Evolutionary conservation across 768 basidiomycete species (phyloP).

Genomic region (Leucogyrophana mollusca): DNA sequence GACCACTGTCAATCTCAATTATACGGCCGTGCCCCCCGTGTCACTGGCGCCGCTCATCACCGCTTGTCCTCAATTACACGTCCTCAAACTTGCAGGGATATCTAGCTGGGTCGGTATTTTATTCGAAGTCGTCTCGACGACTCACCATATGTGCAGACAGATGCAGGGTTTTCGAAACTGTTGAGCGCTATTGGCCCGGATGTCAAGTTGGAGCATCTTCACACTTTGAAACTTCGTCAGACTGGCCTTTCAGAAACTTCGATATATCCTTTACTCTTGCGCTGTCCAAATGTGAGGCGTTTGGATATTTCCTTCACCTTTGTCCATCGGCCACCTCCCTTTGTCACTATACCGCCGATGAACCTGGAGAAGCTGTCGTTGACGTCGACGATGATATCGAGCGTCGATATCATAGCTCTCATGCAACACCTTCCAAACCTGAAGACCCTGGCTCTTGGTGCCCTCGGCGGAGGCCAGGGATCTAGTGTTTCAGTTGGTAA

Average conservation of each 20-base stretch:
- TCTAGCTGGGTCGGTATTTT: conserved; percentile 51
- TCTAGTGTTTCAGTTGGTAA: conserved; percentile 44
- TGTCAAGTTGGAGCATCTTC: conserved; percentile 39
- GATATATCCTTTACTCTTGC: conserved; percentile 37
- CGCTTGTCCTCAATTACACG: conserved; percentile 42
- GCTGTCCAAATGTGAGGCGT: conserved; percentile 50
- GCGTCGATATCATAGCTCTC: conserved; percentile 38
- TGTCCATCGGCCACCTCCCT: conserved; percentile 37
- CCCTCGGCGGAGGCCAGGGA: conserved; percentile 50
- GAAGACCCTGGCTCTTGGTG: conserved; percentile 53
- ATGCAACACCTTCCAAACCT: conserved; percentile 41
- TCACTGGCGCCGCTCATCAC: conserved; percentile 43
- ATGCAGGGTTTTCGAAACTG: conserved; percentile 51
- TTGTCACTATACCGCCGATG: conserved; percentile 1
- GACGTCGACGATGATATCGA: conserved; percentile 50
- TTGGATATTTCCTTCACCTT: conserved; percentile 68
- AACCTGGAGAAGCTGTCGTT: conserved; percentile 61
- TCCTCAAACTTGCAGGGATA: conserved; percentile 63
- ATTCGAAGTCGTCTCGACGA: not conserved
- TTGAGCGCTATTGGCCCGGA: conserved; percentile 21
- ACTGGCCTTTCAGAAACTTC: conserved; percentile 50
- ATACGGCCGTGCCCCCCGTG: conserved; percentile 52
- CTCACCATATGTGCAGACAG: conserved; percentile 42
- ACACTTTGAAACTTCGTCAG: conserved; percentile 58
- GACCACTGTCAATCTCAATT: conserved; percentile 53